A percentile compares a stretch with the other conserved stretches of the same genome.
Conservation (phyloP, 139 green algal species). For the Limnomonas spitsbergensis region DNA sequence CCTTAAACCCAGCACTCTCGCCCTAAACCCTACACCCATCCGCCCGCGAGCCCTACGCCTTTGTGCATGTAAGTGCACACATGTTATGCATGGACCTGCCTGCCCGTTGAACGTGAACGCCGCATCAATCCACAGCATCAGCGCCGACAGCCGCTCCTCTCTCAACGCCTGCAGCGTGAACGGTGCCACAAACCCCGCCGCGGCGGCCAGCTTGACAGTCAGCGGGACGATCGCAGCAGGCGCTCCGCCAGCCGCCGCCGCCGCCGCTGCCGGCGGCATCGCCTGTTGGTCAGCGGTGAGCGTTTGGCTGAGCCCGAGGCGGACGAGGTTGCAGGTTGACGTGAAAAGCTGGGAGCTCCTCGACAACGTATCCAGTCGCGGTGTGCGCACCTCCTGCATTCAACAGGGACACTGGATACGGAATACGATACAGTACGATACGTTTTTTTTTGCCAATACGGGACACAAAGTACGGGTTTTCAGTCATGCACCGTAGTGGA, state of each 20-base stretch:
- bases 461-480: too few relatives aligned
- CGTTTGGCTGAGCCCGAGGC: neutral
- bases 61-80: too few relatives aligned
- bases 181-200: neutral
- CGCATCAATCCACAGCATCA: slow-evolving; percentile 12
- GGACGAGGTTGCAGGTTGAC: neutral
- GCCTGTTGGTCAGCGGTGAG: too few relatives aligned
- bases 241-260: neutral
- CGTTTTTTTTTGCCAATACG: too few relatives aligned
- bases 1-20: too few relatives aligned
- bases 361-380: neutral
- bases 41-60: too few relatives aligned
- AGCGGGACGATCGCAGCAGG: neutral
- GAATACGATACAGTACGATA: too few relatives aligned
- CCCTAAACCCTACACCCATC: too few relatives aligned
- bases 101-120: neutral
- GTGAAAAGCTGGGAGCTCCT: neutral
- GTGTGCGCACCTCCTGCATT: neutral
- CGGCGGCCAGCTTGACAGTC: neutral
- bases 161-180: neutral
- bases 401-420: too few relatives aligned
- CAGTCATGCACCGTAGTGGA: too few relatives aligned
- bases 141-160: slow-evolving; percentile 4
- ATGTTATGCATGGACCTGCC: too few relatives aligned
- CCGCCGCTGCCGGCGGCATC: too few relatives aligned